These are phyloP conservation scores for Phytophthora kernoviae DNA, from an alignment of 352 stramenopile species.

Conservation along the genomic window DNA sequence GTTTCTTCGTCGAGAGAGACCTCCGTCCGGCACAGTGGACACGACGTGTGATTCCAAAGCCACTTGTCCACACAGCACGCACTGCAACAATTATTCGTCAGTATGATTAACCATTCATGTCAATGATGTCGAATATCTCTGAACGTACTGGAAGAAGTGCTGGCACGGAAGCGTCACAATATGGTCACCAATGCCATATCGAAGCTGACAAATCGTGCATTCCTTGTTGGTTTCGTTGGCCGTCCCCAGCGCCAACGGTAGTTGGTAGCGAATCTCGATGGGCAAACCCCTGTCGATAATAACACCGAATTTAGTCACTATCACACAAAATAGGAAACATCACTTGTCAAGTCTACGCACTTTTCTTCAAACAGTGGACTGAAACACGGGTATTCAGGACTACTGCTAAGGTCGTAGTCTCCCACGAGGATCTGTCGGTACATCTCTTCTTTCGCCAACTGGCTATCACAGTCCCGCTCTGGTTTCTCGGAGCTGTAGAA, in stretches of 20 bases:
- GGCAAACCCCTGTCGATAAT: conserved; percentile 56
- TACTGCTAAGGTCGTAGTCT: conserved; percentile 65
- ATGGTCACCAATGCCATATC: conserved; percentile 84
- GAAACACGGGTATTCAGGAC: conserved; percentile 69
- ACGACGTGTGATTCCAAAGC: conserved; percentile 88
- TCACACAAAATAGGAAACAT: neutral
- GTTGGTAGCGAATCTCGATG: conserved; percentile 80
- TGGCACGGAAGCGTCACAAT: conserved; percentile 85
- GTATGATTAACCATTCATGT: too few relatives aligned
- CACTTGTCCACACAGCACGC: conserved; percentile 86
- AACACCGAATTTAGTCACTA: conserved; percentile 1
- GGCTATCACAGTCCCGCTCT: conserved; percentile 49
- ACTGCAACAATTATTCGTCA: conserved; percentile 47
- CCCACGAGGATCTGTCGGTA: conserved; percentile 66
- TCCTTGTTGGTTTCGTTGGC: conserved; percentile 85
- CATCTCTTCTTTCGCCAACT: conserved; percentile 65
- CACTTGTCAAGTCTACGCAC: conserved; percentile 29
- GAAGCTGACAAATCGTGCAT: conserved; percentile 85
- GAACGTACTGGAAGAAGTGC: conserved; percentile 87
- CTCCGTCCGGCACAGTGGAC: conserved; percentile 80
- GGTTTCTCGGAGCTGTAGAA: conserved; percentile 42
- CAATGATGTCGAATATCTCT: neutral
- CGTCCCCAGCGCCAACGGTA: conserved; percentile 77
- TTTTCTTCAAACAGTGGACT: conserved; percentile 82
- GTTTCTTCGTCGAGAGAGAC: conserved; percentile 61